phyloP scores from a whole-genome alignment of 768 basidiomycete species.

The Paxillus involutus region DNA sequence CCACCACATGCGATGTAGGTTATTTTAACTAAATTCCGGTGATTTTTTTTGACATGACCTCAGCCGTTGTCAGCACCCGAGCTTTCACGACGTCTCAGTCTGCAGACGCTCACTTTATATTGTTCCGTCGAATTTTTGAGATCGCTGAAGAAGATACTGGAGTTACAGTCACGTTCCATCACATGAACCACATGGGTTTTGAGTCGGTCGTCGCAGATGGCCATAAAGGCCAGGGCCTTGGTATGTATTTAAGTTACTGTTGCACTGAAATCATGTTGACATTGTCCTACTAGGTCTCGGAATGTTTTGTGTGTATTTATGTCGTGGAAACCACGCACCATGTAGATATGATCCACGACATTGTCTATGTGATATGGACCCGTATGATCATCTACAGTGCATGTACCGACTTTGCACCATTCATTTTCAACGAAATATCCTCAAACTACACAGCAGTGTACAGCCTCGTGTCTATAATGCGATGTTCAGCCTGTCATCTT shows the following conservation, averaged over 20 bases:
- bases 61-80: slow-evolving; percentile 17
- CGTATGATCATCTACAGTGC: too few species aligned
- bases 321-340: not conserved
- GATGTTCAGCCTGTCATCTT: too few species aligned
- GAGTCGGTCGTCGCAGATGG: not conserved
- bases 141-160: not conserved
- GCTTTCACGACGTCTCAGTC: slow-evolving; percentile 27
- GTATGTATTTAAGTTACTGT: not conserved
- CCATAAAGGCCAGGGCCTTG: not conserved
- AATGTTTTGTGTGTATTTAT: not conserved
- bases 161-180: not conserved
- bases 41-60: not conserved
- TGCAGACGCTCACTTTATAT: slow-evolving; percentile 21
- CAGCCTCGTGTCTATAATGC: too few species aligned
- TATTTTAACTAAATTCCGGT: slow-evolving; percentile 1
- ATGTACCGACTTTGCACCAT: too few species aligned
- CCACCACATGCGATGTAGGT: not conserved
- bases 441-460: too few species aligned
- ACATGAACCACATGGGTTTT: not conserved
- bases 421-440: too few species aligned
- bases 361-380: too few species aligned
- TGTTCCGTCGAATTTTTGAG: not conserved
- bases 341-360: too few species aligned
- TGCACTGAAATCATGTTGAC: not conserved
- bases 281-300: not conserved